These are phyloP conservation scores for Prosopis cineraria DNA, from an alignment of 306 rosid genomes.

Conservation along the genomic window DNA sequence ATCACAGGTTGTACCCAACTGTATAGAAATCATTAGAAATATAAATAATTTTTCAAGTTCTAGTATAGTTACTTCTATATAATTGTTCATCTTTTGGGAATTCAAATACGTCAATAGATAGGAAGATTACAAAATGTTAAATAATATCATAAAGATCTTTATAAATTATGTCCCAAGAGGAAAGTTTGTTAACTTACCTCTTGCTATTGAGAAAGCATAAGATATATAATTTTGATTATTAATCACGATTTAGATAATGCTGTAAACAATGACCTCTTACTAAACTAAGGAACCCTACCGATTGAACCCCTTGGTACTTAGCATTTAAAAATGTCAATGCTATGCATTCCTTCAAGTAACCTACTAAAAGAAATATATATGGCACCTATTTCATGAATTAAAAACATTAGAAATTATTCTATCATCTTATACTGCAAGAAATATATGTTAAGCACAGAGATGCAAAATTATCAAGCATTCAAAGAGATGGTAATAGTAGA, in stretches of 20 bases:
- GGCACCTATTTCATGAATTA: not conserved
- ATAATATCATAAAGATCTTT: not conserved
- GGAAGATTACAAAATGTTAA: not conserved
- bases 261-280: not conserved
- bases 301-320: not conserved
- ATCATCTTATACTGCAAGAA: not conserved
- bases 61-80: not conserved
- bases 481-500: constrained; percentile 34
- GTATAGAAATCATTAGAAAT: not conserved
- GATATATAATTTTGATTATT: not conserved
- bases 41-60: not conserved
- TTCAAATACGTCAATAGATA: not conserved
- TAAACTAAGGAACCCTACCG: not conserved
- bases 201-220: not conserved
- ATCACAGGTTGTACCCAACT: not conserved
- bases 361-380: constrained; percentile 2
- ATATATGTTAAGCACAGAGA: not conserved
- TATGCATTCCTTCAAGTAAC: constrained; percentile 7
- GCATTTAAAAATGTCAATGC: constrained; percentile 11
- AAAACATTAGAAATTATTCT: not conserved
- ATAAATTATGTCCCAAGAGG: not conserved
- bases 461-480: constrained; percentile 14
- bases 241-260: constrained; percentile 6
- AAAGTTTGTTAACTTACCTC: not conserved
- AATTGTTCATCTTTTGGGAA: not conserved